Evolutionary conservation across 768 basidiomycete genomes (phyloP), one percentile per base, ranked within the genome.

Genomic region (Mycena albidolilacea): DNA sequence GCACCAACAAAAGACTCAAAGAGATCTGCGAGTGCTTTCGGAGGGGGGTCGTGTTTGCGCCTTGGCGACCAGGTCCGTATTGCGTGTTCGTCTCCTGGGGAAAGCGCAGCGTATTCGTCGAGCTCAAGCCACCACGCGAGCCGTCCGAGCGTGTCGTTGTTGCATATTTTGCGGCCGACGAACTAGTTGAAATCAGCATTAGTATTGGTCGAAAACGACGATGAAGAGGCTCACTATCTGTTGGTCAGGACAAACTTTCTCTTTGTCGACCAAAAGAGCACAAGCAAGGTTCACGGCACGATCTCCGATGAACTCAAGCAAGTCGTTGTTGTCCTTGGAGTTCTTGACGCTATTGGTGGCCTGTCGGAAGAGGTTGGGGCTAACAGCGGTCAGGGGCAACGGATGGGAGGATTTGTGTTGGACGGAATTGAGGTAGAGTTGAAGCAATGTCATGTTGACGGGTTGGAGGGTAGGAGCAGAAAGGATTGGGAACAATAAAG

Each of bases 221-320:
- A 7, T 7, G 41, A 11, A 15, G 23, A 64, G 44, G 9, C 76
- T 46, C 43, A 83, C 81, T 14, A 75, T 74, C 54, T 82, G 81
- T 48, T 83, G 81, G 37, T 77, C 78, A 6, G 79, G 78, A 43
- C 78, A 79, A 14, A 80, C 67, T 15, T 77, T 80, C 4, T 74
- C 73, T 38, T 78, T 78, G 7, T 79, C 80, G 4, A 81, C 80
- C 52, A 81, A 67, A 1, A 83, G 72, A 0, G 81, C 78, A 64
- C 79, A 79, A 4, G 75, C 70, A 15, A 82, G 78, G 66, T 82
- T 82, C 44, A 82, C 76, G 5, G 78, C 76, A 9, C 80, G 79
- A 60, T 83, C 82, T 14, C 82, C 82, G 38, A 82, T 75, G 64
- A 82, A 83, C 69, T 82, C 82, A 7, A 82, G 75, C 19, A 82